phyloP scores from a whole-genome alignment of 2,329 filamentous ascomycete species.

The Verticillium alfalfae region DNA sequence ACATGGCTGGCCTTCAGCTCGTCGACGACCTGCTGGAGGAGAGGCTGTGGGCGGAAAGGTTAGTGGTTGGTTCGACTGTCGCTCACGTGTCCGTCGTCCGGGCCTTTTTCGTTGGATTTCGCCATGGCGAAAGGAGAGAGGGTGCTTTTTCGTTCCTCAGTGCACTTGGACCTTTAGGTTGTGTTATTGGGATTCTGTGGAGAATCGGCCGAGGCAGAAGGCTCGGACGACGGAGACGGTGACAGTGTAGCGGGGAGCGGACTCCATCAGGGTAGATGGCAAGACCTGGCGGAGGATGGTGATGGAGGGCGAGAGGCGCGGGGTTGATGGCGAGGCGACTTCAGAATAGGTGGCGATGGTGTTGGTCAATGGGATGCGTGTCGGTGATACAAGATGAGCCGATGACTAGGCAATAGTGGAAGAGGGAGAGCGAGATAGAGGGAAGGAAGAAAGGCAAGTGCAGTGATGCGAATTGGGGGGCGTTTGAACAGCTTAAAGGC shows the following conservation, averaged over 20 bases:
- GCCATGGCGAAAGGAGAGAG: not conserved
- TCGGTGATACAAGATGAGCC: not conserved
- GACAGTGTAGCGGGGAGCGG: not conserved
- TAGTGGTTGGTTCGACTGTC: conserved; percentile 35
- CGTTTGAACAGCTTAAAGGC: not conserved
- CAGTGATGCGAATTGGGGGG: not conserved
- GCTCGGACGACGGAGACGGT: not conserved
- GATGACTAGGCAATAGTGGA: not conserved
- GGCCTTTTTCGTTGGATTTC: not conserved
- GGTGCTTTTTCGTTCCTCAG: not conserved
- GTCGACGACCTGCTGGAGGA: conserved; percentile 38
- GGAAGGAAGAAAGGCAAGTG: not conserved
- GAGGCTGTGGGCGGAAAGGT: conserved; percentile 52
- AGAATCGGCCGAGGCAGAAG: not conserved
- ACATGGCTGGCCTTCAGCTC: conserved; percentile 48
- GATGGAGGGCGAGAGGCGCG: not conserved
- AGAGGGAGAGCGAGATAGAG: not conserved
- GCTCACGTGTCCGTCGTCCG: conserved; percentile 15
- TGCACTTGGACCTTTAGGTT: not conserved
- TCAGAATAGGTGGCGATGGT: not conserved
- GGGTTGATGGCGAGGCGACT: not conserved
- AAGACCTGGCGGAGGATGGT: not conserved
- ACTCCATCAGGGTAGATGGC: not conserved
- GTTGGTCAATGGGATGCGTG: not conserved
- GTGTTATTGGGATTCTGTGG: not conserved